Conservation (phyloP, 208 protist genomes). For the Borovskyia barvae region DNA sequence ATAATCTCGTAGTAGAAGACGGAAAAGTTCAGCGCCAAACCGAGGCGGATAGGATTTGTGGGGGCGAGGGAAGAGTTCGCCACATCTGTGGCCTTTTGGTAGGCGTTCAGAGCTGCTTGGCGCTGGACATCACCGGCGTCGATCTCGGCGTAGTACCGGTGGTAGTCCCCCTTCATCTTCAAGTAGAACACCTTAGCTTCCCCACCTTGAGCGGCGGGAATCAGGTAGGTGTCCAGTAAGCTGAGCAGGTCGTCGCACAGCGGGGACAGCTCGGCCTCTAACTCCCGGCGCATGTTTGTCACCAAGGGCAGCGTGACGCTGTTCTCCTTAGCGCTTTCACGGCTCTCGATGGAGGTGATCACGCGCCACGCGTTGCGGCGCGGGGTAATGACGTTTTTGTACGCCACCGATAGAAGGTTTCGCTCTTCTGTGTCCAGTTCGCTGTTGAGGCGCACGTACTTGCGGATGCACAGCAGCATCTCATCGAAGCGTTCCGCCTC, state of each 20-base stretch:
- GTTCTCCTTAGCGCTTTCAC: slow-evolving; percentile 92
- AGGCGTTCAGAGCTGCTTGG: slow-evolving; percentile 85
- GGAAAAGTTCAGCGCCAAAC: slow-evolving; percentile 99
- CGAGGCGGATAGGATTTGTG: slow-evolving; percentile 99
- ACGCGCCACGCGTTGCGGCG: slow-evolving; percentile 98
- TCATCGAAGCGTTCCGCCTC: slow-evolving; percentile 98
- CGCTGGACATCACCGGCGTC: slow-evolving; percentile 81
- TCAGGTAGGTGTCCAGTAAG: slow-evolving; percentile 96
- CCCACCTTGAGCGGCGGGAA: slow-evolving; percentile 91
- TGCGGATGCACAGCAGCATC: slow-evolving; percentile 99
- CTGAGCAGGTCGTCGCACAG: slow-evolving; percentile 97
- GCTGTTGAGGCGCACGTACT: slow-evolving; percentile 93
- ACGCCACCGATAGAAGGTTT: slow-evolving; percentile 99
- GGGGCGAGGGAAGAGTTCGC: slow-evolving; percentile 87
- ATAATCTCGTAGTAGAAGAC: slow-evolving; percentile 99
- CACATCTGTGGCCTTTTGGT: slow-evolving; percentile 86
- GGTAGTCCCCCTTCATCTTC: slow-evolving; percentile 97
- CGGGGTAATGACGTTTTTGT: slow-evolving; percentile 99
- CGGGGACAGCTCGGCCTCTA: slow-evolving; percentile 97
- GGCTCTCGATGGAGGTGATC: slow-evolving; percentile 97
- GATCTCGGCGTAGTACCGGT: slow-evolving; percentile 99
- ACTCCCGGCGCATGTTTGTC: slow-evolving; percentile 92
- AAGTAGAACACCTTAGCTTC: slow-evolving; percentile 95
- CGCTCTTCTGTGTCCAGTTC: slow-evolving; percentile 99
- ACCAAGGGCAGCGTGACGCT: slow-evolving; percentile 91